Evolutionary conservation across 208 protist species (phyloP).

Genomic region (Acanthamoeba culbertsoni): DNA sequence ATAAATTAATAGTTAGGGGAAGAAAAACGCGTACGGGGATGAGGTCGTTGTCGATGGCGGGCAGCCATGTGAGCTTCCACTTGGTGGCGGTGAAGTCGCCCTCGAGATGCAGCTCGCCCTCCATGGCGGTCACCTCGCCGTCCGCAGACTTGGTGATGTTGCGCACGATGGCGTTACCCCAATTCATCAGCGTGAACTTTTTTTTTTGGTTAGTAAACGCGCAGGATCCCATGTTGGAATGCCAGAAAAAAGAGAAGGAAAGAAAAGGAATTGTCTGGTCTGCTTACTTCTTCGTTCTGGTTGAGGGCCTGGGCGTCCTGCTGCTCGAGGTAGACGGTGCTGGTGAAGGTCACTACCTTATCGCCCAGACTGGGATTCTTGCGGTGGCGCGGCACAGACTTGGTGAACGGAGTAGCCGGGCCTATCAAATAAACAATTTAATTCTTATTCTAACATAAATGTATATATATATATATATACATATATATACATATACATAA

Average conservation of each 20-base stretch:
- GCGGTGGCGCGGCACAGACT: conserved; percentile 86
- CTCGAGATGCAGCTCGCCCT: conserved; percentile 86
- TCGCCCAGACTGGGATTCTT: conserved; percentile 93
- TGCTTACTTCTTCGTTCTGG: not conserved
- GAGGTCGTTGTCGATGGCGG: conserved; percentile 53
- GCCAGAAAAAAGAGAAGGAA: not conserved
- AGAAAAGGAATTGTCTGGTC: not conserved
- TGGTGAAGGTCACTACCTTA: conserved; percentile 84
- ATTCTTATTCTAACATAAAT: too few relatives aligned
- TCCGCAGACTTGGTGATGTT: conserved; percentile 73
- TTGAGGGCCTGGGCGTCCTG: conserved; percentile 9
- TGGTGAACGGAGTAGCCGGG: not conserved
- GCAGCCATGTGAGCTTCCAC: conserved; percentile 97
- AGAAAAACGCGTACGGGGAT: not conserved
- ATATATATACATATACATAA: too few relatives aligned
- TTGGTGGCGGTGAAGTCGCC: conserved; percentile 97
- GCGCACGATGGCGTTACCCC: conserved; percentile 94
- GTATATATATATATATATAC: too few relatives aligned
- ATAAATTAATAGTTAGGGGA: not conserved
- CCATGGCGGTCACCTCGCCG: not conserved
- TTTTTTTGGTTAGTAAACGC: not conserved
- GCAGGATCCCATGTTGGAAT: not conserved
- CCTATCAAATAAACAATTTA: too few relatives aligned
- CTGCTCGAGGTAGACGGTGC: conserved; percentile 52
- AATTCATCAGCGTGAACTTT: conserved; percentile 98